Evolutionary conservation across 495 filamentous ascomycete genomes (phyloP).

Genomic region (Xylaria palmicola): DNA sequence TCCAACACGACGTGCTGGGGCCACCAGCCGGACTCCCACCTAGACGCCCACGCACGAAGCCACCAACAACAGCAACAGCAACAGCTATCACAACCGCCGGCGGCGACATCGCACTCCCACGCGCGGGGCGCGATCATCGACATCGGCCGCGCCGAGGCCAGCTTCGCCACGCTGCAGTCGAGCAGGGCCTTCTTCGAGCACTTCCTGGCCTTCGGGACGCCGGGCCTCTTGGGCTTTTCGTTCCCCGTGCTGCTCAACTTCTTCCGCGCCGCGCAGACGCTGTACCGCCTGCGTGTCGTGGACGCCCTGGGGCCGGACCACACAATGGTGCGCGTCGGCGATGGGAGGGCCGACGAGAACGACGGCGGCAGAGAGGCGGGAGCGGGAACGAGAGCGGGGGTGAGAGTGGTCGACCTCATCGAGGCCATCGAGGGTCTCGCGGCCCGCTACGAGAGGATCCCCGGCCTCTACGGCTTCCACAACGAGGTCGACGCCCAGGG

Average conservation of each 20-base stretch:
- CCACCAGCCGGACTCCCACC: not conserved
- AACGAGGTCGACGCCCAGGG: constrained; percentile 17
- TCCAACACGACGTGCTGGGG: constrained; percentile 19
- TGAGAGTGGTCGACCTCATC: constrained; percentile 20
- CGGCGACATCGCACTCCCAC: not conserved
- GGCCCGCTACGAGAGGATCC: constrained; percentile 15
- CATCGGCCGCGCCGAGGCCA: constrained; percentile 22
- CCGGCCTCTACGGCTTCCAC: constrained; percentile 20
- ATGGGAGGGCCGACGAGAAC: too few species aligned
- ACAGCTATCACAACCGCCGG: not conserved
- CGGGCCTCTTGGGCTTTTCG: constrained; percentile 19
- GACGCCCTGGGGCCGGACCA: constrained; percentile 27
- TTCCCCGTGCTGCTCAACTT: constrained; percentile 26
- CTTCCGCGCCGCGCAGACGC: constrained; percentile 21
- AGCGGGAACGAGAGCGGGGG: not conserved
- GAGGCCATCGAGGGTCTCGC: constrained; percentile 13
- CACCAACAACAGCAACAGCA: not conserved
- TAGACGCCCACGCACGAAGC: not conserved
- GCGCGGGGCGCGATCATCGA: constrained; percentile 16
- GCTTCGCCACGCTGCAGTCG: constrained; percentile 21
- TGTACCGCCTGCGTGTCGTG: constrained; percentile 27
- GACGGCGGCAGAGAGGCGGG: too few species aligned
- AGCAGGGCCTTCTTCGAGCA: constrained; percentile 26
- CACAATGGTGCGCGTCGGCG: too few species aligned
- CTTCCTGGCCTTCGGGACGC: constrained; percentile 19